Evolutionary conservation across 2,329 filamentous ascomycete genomes (phyloP).

Genomic region (Microsporum canis): DNA sequence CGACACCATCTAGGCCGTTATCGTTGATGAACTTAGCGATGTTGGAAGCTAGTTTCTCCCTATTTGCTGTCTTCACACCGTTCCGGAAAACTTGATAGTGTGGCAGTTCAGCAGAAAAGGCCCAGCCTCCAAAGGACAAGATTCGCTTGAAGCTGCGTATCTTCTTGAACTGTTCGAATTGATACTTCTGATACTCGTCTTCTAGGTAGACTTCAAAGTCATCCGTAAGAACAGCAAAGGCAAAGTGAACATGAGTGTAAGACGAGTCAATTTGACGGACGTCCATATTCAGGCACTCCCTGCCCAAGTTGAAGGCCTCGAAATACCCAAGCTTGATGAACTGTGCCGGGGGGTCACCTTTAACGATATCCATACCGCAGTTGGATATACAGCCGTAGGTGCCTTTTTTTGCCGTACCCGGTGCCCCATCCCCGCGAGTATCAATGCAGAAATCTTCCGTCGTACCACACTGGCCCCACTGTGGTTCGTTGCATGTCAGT

Average conservation of each 20-base stretch:
- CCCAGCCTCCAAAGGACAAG: conserved; percentile 33
- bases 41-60: conserved; percentile 28
- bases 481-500: too few species aligned
- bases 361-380: conserved; percentile 7
- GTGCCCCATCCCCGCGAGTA: conserved; percentile 18
- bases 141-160: conserved; percentile 6
- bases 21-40: conserved; percentile 31
- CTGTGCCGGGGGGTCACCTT: conserved; percentile 15
- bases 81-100: conserved; percentile 31
- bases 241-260: conserved; percentile 24
- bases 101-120: conserved; percentile 27
- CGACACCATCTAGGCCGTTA: conserved; percentile 31
- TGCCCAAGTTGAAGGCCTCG: conserved; percentile 21
- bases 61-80: conserved; percentile 27
- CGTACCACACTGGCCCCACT: conserved; percentile 36
- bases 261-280: conserved; percentile 12
- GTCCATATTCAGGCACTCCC: conserved; percentile 24
- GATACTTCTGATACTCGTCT: conserved; percentile 19
- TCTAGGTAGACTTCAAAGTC: neutral
- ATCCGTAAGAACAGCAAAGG: conserved; percentile 23
- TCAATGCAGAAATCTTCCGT: conserved; percentile 37
- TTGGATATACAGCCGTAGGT: conserved; percentile 19
- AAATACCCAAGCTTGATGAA: conserved; percentile 23
- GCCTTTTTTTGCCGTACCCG: conserved; percentile 27
- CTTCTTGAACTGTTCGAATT: neutral